Percentiles rank a stretch among this genome's conserved stretches.
phyloP scores from a whole-genome alignment of 1,284 basidiomycete genomes.

The Sporisorium exsertum region DNA sequence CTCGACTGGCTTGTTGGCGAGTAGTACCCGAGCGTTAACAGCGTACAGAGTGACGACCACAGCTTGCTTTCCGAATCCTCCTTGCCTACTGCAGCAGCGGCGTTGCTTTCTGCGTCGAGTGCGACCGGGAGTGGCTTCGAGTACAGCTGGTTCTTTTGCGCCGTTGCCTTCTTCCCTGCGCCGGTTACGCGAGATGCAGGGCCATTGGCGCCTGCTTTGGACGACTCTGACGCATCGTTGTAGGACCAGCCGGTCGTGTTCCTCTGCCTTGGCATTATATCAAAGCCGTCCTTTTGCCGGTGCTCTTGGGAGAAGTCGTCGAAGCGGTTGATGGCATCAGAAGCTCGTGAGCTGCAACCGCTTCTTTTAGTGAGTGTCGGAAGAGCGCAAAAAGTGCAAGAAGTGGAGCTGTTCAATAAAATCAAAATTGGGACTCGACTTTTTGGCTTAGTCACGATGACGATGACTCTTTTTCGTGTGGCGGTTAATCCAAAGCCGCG shows the following conservation, averaged over 20 bases:
- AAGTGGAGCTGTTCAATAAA: conserved; percentile 26
- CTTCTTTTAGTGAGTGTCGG: neutral
- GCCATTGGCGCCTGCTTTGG: conserved; percentile 20
- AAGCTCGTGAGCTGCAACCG: neutral
- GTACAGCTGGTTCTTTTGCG: conserved; percentile 55
- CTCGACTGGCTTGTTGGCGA: neutral
- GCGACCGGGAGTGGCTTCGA: conserved; percentile 51
- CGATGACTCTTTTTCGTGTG: conserved; percentile 7
- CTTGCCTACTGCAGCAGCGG: neutral
- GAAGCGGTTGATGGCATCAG: neutral
- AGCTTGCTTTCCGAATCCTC: neutral
- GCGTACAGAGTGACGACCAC: conserved; percentile 20
- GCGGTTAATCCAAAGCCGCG: conserved; percentile 24
- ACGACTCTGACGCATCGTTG: conserved; percentile 40
- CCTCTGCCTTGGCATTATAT: conserved; percentile 39
- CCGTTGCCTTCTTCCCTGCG: conserved; percentile 59
- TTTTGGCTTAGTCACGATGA: conserved; percentile 44
- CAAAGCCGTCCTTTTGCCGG: neutral
- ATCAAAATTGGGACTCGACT: conserved; percentile 4
- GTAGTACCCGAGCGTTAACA: conserved; percentile 38
- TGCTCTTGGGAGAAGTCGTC: neutral
- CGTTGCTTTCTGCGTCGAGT: conserved; percentile 11
- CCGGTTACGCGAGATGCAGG: conserved; percentile 36
- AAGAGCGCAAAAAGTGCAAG: conserved; percentile 4
- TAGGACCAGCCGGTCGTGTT: conserved; percentile 52